A percentile compares a stretch with the other conserved stretches of the same genome.
These are phyloP conservation scores for Heliocybe sulcata DNA, from an alignment of 1,284 basidiomycete species.

Conservation along the genomic window DNA sequence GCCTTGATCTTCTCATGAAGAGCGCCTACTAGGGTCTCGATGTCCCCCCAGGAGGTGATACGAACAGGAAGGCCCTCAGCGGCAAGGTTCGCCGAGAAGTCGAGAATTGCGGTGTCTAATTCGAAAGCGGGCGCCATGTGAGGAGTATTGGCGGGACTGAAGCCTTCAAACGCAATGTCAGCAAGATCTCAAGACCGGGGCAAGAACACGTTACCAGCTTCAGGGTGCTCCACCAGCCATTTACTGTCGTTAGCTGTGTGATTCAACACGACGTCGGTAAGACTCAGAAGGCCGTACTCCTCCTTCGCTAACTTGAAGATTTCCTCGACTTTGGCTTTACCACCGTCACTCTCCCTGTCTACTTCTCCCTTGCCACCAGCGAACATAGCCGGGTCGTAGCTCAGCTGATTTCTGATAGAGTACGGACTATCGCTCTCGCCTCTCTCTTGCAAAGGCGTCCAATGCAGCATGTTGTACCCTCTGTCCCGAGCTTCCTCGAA, in stretches of 20 bases:
- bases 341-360: slow-evolving; percentile 40
- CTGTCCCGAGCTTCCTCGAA: slow-evolving; percentile 79
- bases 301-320: slow-evolving; percentile 65
- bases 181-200: slow-evolving; percentile 2
- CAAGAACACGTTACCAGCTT: slow-evolving; percentile 63
- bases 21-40: slow-evolving; percentile 57
- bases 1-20: slow-evolving; percentile 57
- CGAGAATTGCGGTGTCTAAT: slow-evolving; percentile 77
- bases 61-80: slow-evolving; percentile 65
- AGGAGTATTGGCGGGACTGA: slow-evolving; percentile 83
- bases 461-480: slow-evolving; percentile 96
- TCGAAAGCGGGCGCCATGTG: slow-evolving; percentile 86
- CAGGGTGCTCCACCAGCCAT: slow-evolving; percentile 90
- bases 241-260: slow-evolving; percentile 90
- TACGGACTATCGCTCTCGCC: slow-evolving; percentile 88
- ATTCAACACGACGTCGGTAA: slow-evolving; percentile 94
- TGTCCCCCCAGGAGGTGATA: slow-evolving; percentile 59
- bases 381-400: slow-evolving; percentile 75
- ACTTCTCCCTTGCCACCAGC: slow-evolving; percentile 25
- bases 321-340: slow-evolving; percentile 50
- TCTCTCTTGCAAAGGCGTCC: slow-evolving; percentile 86
- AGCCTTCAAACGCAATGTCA: slow-evolving; percentile 44
- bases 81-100: slow-evolving; percentile 66
- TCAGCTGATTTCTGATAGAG: slow-evolving; percentile 81
- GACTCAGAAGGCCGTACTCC: slow-evolving; percentile 79